phyloP scores from a whole-genome alignment of 495 filamentous ascomycete genomes.

The Thermothielavioides terrestris region DNA sequence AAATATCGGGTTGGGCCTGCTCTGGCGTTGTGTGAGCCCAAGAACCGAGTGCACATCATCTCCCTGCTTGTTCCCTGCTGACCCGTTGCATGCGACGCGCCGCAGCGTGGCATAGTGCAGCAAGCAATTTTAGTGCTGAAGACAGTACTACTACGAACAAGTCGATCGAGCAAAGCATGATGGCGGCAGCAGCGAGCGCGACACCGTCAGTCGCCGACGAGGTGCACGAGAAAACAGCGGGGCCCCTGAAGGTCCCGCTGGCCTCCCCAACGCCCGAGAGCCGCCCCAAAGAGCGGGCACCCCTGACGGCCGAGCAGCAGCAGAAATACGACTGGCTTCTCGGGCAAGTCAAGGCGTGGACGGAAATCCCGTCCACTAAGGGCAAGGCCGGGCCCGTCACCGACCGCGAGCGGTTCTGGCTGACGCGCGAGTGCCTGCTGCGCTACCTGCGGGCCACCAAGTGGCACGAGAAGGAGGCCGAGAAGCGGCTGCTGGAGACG shows the following conservation, averaged over 20 bases:
- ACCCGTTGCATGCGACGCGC: no score
- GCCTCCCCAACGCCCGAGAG: slow-evolving; percentile 46
- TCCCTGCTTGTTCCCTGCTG: no score
- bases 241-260: slow-evolving; percentile 62
- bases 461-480: slow-evolving; percentile 71
- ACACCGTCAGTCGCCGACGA: slow-evolving; percentile 16
- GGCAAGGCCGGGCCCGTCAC: slow-evolving; percentile 57
- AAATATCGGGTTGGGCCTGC: no score
- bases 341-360: slow-evolving; percentile 57
- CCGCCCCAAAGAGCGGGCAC: slow-evolving; percentile 42
- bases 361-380: slow-evolving; percentile 56
- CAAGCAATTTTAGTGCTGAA: no score
- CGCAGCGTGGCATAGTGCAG: no score
- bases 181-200: no score
- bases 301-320: slow-evolving; percentile 68
- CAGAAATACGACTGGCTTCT: slow-evolving; percentile 73
- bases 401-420: slow-evolving; percentile 76
- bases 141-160: no score
- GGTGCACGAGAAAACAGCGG: slow-evolving; percentile 35
- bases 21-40: no score
- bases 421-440: slow-evolving; percentile 84
- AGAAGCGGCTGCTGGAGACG: slow-evolving; percentile 67
- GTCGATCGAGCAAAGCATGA: no score
- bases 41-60: no score
- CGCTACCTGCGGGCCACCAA: slow-evolving; percentile 91